Evolutionary conservation across 352 stramenopile genomes (phyloP).

Genomic region (Pythium phragmitis): DNA sequence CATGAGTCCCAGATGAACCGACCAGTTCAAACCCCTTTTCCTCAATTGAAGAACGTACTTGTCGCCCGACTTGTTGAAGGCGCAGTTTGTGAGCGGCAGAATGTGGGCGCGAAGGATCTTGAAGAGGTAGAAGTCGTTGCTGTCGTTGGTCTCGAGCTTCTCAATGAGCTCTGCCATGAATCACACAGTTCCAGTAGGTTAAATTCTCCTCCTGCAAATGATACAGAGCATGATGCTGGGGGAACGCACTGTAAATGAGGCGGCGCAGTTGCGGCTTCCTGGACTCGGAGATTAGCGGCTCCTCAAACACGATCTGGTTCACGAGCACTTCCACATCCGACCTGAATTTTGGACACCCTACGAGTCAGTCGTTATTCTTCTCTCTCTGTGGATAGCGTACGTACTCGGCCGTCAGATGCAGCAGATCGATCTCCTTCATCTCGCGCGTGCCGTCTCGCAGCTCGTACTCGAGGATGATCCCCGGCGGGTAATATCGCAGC

Average conservation of each 20-base stretch:
- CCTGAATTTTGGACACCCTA: constrained; percentile 27
- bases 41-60: constrained; percentile 50
- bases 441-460: constrained; percentile 90
- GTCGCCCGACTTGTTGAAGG: constrained; percentile 96
- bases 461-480: constrained; percentile 97
- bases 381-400: constrained; percentile 9
- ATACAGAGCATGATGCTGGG: neutral
- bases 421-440: constrained; percentile 95
- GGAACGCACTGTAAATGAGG: constrained; percentile 88
- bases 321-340: constrained; percentile 93
- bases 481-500: constrained; percentile 94
- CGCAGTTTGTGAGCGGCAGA: constrained; percentile 94
- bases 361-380: neutral
- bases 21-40: no score
- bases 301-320: constrained; percentile 95
- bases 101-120: constrained; percentile 96
- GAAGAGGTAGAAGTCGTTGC: constrained; percentile 95
- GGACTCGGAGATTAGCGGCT: constrained; percentile 92
- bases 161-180: constrained; percentile 88
- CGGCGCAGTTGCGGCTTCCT: constrained; percentile 92
- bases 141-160: constrained; percentile 94
- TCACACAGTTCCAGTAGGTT: neutral
- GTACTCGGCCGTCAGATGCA: constrained; percentile 92
- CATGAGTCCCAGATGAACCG: no score
- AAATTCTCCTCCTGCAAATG: no score